Evolutionary conservation across 495 filamentous ascomycete genomes (phyloP).

Genomic region (Penicillium bovifimosum): DNA sequence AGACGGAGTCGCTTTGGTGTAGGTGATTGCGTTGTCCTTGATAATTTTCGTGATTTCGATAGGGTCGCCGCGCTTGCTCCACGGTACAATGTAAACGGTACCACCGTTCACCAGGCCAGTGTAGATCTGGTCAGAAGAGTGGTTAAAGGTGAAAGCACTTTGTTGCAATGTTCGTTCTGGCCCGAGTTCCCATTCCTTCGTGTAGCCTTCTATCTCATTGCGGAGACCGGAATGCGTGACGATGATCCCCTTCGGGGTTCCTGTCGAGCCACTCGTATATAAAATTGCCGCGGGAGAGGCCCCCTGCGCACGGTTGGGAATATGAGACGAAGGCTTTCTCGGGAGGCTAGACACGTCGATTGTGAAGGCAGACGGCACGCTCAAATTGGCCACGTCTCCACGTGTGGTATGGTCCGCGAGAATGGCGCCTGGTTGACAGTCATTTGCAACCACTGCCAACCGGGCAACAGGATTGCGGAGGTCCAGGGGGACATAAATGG

Average conservation of each 20-base stretch:
- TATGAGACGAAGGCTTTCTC: neutral
- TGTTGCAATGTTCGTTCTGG: slow-evolving; percentile 28
- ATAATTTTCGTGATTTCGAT: slow-evolving; percentile 22
- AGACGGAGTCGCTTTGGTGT: slow-evolving; percentile 27
- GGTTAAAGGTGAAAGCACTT: slow-evolving; percentile 30
- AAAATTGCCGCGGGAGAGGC: slow-evolving; percentile 15
- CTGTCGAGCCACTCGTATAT: slow-evolving; percentile 26
- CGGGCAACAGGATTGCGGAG: slow-evolving; percentile 25
- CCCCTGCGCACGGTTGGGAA: neutral
- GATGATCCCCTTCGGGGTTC: slow-evolving; percentile 27
- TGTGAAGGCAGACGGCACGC: neutral
- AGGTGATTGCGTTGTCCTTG: slow-evolving; percentile 19
- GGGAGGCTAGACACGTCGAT: neutral
- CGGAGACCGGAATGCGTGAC: slow-evolving; percentile 22
- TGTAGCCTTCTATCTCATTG: slow-evolving; percentile 24
- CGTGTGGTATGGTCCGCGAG: neutral
- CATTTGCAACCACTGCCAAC: slow-evolving; percentile 1
- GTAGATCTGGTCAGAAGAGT: slow-evolving; percentile 26
- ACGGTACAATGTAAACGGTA: slow-evolving; percentile 15
- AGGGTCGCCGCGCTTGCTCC: slow-evolving; percentile 17
- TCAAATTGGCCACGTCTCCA: neutral
- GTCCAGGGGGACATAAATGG: slow-evolving; percentile 51
- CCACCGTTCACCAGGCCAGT: slow-evolving; percentile 24
- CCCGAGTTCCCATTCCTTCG: slow-evolving; percentile 5
- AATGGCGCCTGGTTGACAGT: neutral